Evolutionary conservation across 257 asterid species (phyloP).

Genomic region (Przewalskia tangutica): DNA sequence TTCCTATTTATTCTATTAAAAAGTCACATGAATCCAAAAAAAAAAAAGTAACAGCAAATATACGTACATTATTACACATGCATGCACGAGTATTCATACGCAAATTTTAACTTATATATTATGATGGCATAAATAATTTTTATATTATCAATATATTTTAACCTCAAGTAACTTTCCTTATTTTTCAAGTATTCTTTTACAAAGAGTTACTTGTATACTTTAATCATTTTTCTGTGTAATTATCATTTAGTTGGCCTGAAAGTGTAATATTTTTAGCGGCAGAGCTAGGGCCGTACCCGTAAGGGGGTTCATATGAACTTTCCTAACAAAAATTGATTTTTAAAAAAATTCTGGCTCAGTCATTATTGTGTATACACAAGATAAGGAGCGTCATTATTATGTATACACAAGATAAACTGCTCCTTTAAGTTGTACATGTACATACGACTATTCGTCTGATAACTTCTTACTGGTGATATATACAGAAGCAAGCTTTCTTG

Average conservation of each 20-base stretch:
- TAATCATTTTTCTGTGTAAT: not conserved
- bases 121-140: not conserved
- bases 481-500: constrained; percentile 56
- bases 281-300: too few species aligned
- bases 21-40: not conserved
- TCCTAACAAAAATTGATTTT: too few species aligned
- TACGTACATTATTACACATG: not conserved
- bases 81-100: not conserved
- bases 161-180: not conserved
- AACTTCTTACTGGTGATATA: not conserved
- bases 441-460: not conserved
- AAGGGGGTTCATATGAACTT: too few species aligned
- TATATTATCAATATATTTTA: not conserved
- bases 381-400: too few species aligned
- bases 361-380: not conserved
- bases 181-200: too few species aligned
- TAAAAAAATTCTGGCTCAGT: too few species aligned
- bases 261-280: not conserved
- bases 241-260: not conserved
- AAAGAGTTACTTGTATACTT: too few species aligned
- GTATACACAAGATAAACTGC: not conserved
- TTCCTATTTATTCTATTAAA: not conserved
- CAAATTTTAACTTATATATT: too few species aligned
- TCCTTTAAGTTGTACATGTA: not conserved
- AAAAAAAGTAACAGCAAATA: not conserved